Conservation (phyloP, 1,284 basidiomycete species). For the Leccinum pachyderme region DNA sequence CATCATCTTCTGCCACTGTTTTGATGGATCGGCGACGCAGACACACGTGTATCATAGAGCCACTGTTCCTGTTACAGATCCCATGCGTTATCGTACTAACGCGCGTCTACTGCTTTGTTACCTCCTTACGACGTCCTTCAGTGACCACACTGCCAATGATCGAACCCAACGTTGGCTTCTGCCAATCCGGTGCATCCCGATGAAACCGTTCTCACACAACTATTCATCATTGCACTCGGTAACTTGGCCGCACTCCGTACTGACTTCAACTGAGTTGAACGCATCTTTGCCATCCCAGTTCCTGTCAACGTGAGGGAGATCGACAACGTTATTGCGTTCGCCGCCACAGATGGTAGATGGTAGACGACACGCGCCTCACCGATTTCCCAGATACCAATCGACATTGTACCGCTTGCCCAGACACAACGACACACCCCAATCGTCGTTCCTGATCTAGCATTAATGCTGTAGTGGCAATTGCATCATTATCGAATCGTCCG, state of each 20-base stretch:
- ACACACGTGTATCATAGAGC: background rate
- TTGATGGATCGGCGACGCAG: constrained; percentile 11
- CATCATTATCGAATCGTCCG: constrained; percentile 2
- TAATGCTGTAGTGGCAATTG: constrained; percentile 17
- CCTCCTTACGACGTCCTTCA: constrained; percentile 3
- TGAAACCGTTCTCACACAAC: constrained; percentile 15
- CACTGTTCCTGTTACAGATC: constrained; percentile 13
- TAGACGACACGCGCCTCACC: background rate
- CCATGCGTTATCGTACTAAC: constrained; percentile 2
- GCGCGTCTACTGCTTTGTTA: constrained; percentile 5
- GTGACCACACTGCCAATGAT: constrained; percentile 23
- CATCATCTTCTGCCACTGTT: constrained; percentile 4
- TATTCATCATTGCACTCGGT: constrained; percentile 9
- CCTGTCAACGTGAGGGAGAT: constrained; percentile 7
- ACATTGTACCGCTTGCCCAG: background rate
- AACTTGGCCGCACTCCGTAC: constrained; percentile 8
- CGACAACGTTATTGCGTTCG: background rate
- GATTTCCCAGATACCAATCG: background rate
- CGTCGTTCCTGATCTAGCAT: constrained; percentile 14
- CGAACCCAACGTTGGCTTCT: constrained; percentile 6
- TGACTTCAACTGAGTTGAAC: constrained; percentile 2
- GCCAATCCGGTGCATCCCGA: constrained; percentile 9
- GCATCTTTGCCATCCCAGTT: constrained; percentile 5
- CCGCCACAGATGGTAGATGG: background rate
- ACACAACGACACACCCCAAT: background rate